Evolutionary conservation across 2,329 filamentous ascomycete species (phyloP), one percentile per base, ranked within the genome.

Genomic region (Ascocoryne sarcoides): DNA sequence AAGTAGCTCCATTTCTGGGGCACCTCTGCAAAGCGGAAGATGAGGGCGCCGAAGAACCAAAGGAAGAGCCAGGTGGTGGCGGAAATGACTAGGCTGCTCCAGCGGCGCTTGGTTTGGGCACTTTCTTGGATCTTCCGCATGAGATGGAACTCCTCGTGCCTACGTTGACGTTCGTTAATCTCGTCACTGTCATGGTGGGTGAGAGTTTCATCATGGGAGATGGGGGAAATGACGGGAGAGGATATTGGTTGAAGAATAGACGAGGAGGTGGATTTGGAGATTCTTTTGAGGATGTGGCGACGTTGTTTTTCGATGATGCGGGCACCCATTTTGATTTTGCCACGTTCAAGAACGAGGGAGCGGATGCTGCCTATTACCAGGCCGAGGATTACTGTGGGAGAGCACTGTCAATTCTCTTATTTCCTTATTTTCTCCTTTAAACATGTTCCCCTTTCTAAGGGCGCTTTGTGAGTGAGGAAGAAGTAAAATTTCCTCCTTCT

Each of bases 281-380:
- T 63, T 3, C 54, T 61, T 8, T 60, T 62, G 12, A 81, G 58
- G 2, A 70, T 57, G 3, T 60, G 60, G 15, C 70, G 65, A 2
- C 76, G 69, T 43, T 73, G 71, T 57, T 73, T 78, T 51, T 81
- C 76, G 4, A 77, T 62, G 62, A 79, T 72, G 7, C 76, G 67
- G 2, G 71, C 70, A 29, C 70, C 69, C 3, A 81, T 60, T 14
- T 69, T 67, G 3, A 62, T 65, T 39, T 69, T 69, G 1, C 73
- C 76, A 21, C 74, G 70, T 38, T 81, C 75, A 0, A 81, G 62
- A 1, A 76, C 70, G 29, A 81, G 63, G 44, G 69, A 84, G 23
- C 84, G 76, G 46, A 94, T 86, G 29, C 82, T 87, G 15, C 79
- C 79, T 17, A 95, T 81, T n/a, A n/a, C n/a, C 17, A 95, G 68